Evolutionary conservation across 208 protist species (phyloP).

Genomic region (Leishmania arabica): DNA sequence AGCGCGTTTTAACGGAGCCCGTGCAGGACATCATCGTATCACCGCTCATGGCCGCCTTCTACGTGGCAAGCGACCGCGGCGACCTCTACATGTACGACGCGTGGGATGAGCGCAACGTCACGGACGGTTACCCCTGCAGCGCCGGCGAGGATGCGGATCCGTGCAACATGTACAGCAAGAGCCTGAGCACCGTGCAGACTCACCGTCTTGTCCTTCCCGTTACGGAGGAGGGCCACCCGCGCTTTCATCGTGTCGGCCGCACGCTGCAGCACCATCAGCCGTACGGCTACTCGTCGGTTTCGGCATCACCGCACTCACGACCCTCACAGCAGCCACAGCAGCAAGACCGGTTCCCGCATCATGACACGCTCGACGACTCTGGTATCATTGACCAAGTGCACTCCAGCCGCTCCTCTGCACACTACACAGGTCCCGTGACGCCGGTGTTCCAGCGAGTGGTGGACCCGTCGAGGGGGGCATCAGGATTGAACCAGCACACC

Average conservation of each 20-base stretch:
- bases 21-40: constrained; percentile 63
- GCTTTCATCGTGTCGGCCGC: constrained; percentile 19
- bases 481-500: neutral
- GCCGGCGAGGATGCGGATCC: neutral
- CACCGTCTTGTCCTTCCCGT: constrained; percentile 27
- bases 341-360: neutral
- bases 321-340: neutral
- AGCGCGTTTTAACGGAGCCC: constrained; percentile 48
- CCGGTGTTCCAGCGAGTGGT: constrained; percentile 26
- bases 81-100: constrained; percentile 73
- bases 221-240: constrained; percentile 30
- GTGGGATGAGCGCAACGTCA: constrained; percentile 57
- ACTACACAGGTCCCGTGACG: constrained; percentile 28
- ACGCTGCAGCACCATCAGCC: constrained; percentile 7
- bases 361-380: constrained; percentile 6
- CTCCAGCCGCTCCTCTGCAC: constrained; percentile 12
- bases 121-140: constrained; percentile 4
- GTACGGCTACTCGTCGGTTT: neutral
- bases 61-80: constrained; percentile 60
- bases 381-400: constrained; percentile 8
- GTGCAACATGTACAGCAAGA: neutral
- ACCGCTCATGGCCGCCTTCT: constrained; percentile 66
- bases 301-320: neutral
- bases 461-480: constrained; percentile 13
- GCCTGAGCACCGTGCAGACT: constrained; percentile 7